Conservation (phyloP, 495 filamentous ascomycete genomes). For the Delitschia confertaspora region DNA sequence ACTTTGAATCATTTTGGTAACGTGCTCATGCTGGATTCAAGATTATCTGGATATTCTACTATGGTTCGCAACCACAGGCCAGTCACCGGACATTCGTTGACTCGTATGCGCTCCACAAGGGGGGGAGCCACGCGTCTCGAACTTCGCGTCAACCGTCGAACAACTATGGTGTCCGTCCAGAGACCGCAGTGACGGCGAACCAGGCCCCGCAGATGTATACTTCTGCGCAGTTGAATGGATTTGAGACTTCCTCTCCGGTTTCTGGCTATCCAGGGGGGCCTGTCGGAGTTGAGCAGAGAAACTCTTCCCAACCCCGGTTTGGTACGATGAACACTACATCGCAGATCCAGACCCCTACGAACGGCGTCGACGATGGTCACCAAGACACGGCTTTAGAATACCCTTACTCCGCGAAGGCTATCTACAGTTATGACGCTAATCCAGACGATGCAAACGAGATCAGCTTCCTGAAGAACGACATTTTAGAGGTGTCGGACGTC, state of each 20-base stretch:
- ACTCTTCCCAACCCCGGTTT: slow-evolving; percentile 52
- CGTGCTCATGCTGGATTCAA: slow-evolving; percentile 32
- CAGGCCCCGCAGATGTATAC: slow-evolving; percentile 94
- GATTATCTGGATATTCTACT: slow-evolving; percentile 99
- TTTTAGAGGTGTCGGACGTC: slow-evolving; percentile 93
- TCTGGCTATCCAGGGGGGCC: slow-evolving; percentile 63
- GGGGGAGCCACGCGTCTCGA: slow-evolving; percentile 45
- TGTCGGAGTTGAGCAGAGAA: slow-evolving; percentile 48
- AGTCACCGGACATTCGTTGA: slow-evolving; percentile 84
- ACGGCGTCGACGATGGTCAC: slow-evolving; percentile 10
- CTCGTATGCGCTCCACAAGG: slow-evolving; percentile 88
- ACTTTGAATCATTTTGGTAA: background rate
- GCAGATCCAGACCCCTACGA: slow-evolving; percentile 21
- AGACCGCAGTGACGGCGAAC: slow-evolving; percentile 64
- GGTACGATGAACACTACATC: slow-evolving; percentile 26
- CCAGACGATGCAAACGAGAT: slow-evolving; percentile 98
- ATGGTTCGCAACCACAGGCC: slow-evolving; percentile 85
- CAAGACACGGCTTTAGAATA: slow-evolving; percentile 65
- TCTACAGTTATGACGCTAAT: slow-evolving; percentile 97
- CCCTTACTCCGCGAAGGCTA: slow-evolving; percentile 93
- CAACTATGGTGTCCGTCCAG: slow-evolving; percentile 54
- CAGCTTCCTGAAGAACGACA: slow-evolving; percentile 91
- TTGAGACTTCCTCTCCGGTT: slow-evolving; percentile 91
- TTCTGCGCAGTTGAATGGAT: slow-evolving; percentile 84
- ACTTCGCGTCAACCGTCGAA: slow-evolving; percentile 61